Evolutionary conservation across 768 basidiomycete genomes (phyloP), one percentile per base, ranked within the genome.

Genomic region (Sarcodon sp.): DNA sequence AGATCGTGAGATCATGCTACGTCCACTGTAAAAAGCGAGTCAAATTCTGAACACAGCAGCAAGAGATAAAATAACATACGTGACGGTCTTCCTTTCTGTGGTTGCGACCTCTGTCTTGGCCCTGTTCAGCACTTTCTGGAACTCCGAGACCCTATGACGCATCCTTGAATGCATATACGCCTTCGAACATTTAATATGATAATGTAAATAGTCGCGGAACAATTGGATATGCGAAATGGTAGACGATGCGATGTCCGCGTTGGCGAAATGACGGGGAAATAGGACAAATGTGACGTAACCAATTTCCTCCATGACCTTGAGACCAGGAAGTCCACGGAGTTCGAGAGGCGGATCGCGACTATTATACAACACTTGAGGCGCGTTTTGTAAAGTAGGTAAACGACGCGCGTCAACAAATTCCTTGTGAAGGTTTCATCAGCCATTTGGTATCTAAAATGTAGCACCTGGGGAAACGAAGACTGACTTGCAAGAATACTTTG

Each of bases 341-440:
- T 98, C 94, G n/a, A 96, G 75, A 0, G 96, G 96, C 21, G 96
- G 93, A 38, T 96, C 92, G 37, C 92, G 81, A 58, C 83, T 93
- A 9, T 88, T 86, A 65, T 96, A 98, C 9, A 93, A 72, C 11
- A 99, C 96, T 64, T 98, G 96, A 0, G 96, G 96, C 1, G 96
- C 96, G 54, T 87, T 91, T 66, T 98, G 96, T 46, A 98, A 86
- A 9, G 83, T 81, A 1, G 93, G 89, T 51, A 88, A 78, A 45
- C 89, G 77, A 47, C 96, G 78, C n/a, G 96, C 94, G 69, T 99
- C 96, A 33, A 98, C 96, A 57, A 99, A 99, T 81, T 98, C 96
- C 90, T 93, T 54, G 38, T 44, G n/a, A 31, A 16, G 49, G 44
- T 41, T 11, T 47, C 13, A 9, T 33, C 2, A 51, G 15, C 11